Percentiles rank a stretch among this genome's conserved stretches.
Evolutionary conservation across 352 stramenopile genomes (phyloP).

Genomic region (Phytophthora constricta): DNA sequence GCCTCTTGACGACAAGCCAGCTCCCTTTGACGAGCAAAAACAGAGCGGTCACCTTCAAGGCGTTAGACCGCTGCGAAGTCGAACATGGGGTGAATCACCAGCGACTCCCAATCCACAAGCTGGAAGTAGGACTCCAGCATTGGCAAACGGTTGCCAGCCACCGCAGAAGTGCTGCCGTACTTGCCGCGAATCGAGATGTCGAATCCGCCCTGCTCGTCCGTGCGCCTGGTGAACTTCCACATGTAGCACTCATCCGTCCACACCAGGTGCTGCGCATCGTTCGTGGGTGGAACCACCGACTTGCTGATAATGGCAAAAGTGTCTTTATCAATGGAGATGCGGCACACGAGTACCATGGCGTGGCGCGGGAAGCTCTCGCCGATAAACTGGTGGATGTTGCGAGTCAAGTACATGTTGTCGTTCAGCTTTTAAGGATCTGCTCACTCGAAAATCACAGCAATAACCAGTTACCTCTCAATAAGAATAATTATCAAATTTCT

Average conservation of each 20-base stretch:
- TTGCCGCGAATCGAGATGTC: conserved; percentile 79
- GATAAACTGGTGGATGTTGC: conserved; percentile 90
- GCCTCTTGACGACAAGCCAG: conserved; percentile 23
- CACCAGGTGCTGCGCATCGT: conserved; percentile 86
- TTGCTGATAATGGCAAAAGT: conserved; percentile 86
- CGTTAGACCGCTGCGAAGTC: conserved; percentile 55
- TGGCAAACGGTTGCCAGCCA: conserved; percentile 80
- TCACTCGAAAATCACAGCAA: background rate
- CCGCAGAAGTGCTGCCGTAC: conserved; percentile 84
- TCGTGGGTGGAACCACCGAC: conserved; percentile 77
- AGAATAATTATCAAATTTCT: conserved; percentile 1
- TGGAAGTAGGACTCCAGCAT: conserved; percentile 89
- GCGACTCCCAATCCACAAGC: conserved; percentile 85
- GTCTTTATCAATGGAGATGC: conserved; percentile 85
- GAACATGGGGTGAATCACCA: conserved; percentile 83
- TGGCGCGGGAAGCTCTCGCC: conserved; percentile 86
- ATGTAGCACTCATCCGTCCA: conserved; percentile 90
- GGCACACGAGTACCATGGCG: conserved; percentile 82
- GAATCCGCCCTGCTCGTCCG: conserved; percentile 68
- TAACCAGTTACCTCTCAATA: background rate
- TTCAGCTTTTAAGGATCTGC: conserved; percentile 87
- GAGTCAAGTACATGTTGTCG: conserved; percentile 86
- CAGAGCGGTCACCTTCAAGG: conserved; percentile 4
- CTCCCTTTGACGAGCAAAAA: conserved; percentile 21
- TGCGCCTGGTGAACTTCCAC: conserved; percentile 76